Evolutionary conservation across 345 rosid genomes (phyloP).

Genomic region (Psidium guajava): DNA sequence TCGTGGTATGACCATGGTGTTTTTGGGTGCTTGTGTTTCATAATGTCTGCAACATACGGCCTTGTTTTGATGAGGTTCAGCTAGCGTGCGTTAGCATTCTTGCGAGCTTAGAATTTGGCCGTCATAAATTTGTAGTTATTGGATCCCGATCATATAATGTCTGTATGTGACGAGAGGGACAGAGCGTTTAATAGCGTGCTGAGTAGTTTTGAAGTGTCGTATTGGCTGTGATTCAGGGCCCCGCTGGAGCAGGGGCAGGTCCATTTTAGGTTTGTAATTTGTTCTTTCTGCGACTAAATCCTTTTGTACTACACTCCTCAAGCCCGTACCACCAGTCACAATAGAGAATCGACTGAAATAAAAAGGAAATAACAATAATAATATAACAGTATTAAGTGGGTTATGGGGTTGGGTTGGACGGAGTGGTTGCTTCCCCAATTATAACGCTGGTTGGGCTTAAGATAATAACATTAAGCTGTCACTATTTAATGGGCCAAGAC

Average conservation of each 20-base stretch:
- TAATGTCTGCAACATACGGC: neutral
- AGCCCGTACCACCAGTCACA: neutral
- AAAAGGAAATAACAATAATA: neutral
- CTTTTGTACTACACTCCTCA: neutral
- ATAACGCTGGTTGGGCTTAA: neutral
- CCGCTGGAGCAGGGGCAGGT: neutral
- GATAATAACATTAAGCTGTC: no score
- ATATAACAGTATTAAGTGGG: neutral
- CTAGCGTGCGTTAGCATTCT: neutral
- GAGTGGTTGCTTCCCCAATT: neutral
- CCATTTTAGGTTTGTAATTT: neutral
- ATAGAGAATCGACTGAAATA: neutral
- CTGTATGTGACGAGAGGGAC: neutral
- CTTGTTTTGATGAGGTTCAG: neutral
- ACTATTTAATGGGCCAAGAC: no score
- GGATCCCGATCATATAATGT: neutral
- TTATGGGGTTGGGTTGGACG: neutral
- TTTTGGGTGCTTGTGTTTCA: neutral
- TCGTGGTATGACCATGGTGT: neutral
- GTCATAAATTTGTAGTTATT: neutral
- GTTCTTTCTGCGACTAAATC: neutral
- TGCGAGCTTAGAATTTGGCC: neutral
- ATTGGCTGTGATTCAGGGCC: rapidly evolving
- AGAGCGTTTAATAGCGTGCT: neutral
- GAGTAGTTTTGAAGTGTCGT: neutral